A percentile compares a stretch with the other conserved stretches of the same genome.
Conservation (phyloP, 192 early-diverging fungal species). For the Coemansia sp. region DNA sequence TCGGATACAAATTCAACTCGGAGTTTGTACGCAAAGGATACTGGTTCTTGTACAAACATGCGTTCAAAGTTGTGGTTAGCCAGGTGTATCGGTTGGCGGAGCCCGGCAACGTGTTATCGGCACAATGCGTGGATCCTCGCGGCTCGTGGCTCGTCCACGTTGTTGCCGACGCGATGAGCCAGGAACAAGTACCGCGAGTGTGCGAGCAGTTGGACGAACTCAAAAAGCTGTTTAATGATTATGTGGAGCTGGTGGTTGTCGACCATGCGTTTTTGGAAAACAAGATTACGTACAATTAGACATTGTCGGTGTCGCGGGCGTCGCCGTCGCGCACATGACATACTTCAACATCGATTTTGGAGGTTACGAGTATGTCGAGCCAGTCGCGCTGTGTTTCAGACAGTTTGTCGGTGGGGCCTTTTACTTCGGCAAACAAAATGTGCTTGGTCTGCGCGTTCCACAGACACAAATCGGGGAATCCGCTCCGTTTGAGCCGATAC, state of each 20-base stretch:
- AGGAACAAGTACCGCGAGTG: constrained; percentile 50
- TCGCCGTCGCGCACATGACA: constrained; percentile 56
- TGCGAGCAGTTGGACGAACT: constrained; percentile 56
- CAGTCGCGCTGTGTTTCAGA: constrained; percentile 67
- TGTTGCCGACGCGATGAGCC: constrained; percentile 48
- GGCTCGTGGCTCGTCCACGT: constrained; percentile 65
- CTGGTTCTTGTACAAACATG: constrained; percentile 57
- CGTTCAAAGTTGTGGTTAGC: constrained; percentile 58
- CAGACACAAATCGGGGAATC: constrained; percentile 69
- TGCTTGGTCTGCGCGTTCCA: constrained; percentile 60
- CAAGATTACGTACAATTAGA: constrained; percentile 34
- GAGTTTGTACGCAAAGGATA: constrained; percentile 66
- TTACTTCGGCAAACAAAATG: constrained; percentile 65
- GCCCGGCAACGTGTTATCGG: constrained; percentile 51
- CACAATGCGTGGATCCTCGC: constrained; percentile 44
- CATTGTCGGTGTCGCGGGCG: constrained; percentile 18
- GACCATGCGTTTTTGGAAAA: constrained; percentile 54
- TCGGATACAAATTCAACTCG: constrained; percentile 72
- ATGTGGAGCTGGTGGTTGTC: constrained; percentile 55
- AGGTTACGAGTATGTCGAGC: constrained; percentile 60
- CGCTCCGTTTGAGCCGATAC: constrained; percentile 60
- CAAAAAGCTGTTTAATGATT: constrained; percentile 51
- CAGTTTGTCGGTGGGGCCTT: constrained; percentile 67
- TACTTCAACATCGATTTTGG: constrained; percentile 59
- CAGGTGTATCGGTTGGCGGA: constrained; percentile 56